Percentiles rank a stretch among this genome's conserved stretches.
These are phyloP conservation scores for Trametes sanguinea DNA, from an alignment of 768 basidiomycete genomes.

Conservation along the genomic window DNA sequence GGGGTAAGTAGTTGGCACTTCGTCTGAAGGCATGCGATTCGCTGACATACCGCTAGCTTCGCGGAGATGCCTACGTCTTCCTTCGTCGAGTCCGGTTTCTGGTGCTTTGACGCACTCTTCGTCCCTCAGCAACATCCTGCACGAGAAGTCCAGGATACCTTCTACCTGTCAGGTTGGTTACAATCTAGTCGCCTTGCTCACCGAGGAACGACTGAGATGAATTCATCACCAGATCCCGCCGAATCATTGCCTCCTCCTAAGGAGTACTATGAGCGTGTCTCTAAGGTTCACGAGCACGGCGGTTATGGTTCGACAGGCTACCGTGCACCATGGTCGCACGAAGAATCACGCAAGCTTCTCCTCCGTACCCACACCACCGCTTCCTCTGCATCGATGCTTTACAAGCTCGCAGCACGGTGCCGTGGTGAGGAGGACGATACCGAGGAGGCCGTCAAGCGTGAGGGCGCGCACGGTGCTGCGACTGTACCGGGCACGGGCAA, in stretches of 20 bases:
- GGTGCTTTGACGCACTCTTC: slow-evolving; percentile 98
- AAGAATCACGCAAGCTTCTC: slow-evolving; percentile 89
- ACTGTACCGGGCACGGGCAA: slow-evolving; percentile 30
- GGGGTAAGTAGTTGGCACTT: slow-evolving; percentile 63
- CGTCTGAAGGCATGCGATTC: neutral
- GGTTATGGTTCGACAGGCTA: slow-evolving; percentile 95
- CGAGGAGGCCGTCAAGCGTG: slow-evolving; percentile 19
- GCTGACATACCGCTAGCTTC: slow-evolving; percentile 57
- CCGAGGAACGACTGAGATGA: neutral
- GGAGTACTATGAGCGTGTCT: slow-evolving; percentile 85
- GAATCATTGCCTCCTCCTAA: slow-evolving; percentile 71
- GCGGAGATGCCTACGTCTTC: slow-evolving; percentile 97
- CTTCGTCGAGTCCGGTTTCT: slow-evolving; percentile 98
- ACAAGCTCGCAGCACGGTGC: slow-evolving; percentile 85
- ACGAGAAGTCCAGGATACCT: slow-evolving; percentile 96
- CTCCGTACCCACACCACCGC: slow-evolving; percentile 97
- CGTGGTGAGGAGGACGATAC: slow-evolving; percentile 54
- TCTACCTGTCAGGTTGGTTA: slow-evolving; percentile 87
- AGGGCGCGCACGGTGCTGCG: slow-evolving; percentile 41
- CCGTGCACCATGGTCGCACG: slow-evolving; percentile 92
- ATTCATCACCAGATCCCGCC: slow-evolving; percentile 63
- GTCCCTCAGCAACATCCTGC: slow-evolving; percentile 99
- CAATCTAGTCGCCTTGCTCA: neutral
- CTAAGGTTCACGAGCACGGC: slow-evolving; percentile 81
- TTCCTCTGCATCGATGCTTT: slow-evolving; percentile 91